phyloP scores from a whole-genome alignment of 225 moss, liverwort and hornwort genomes.

The Thuidium tamariscinum region DNA sequence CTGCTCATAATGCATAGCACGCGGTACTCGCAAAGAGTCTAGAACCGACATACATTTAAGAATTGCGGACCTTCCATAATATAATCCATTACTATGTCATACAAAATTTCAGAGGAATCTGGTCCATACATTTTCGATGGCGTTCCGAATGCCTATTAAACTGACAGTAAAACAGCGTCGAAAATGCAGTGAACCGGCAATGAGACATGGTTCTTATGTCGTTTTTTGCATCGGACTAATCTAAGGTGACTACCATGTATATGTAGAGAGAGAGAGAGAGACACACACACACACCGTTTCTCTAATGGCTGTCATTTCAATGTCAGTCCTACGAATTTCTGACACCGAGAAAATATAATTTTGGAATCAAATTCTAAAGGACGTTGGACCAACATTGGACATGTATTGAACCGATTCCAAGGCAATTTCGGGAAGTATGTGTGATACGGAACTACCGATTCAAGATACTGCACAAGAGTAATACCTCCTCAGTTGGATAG shows the following conservation, averaged over 20 bases:
- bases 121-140: neutral
- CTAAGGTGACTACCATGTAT: neutral
- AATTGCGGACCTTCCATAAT: neutral
- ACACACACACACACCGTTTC: neutral
- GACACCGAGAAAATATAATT: neutral
- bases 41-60: neutral
- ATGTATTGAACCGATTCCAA: neutral
- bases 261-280: too few relatives aligned
- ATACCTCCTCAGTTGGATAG: constrained; percentile 77
- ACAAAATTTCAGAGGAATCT: neutral
- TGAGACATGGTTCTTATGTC: neutral
- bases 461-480: neutral
- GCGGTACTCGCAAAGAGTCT: neutral
- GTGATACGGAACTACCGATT: neutral
- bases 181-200: neutral
- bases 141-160: neutral
- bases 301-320: neutral
- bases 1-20: neutral
- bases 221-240: neutral
- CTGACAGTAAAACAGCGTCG: neutral
- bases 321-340: neutral
- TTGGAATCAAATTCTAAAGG: neutral
- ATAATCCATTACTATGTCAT: neutral
- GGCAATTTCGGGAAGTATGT: neutral
- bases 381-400: neutral